Evolutionary conservation across 805 yeast species (phyloP), one percentile per base, ranked within the genome.

Genomic region (Zygosaccharomyces siamensis): DNA sequence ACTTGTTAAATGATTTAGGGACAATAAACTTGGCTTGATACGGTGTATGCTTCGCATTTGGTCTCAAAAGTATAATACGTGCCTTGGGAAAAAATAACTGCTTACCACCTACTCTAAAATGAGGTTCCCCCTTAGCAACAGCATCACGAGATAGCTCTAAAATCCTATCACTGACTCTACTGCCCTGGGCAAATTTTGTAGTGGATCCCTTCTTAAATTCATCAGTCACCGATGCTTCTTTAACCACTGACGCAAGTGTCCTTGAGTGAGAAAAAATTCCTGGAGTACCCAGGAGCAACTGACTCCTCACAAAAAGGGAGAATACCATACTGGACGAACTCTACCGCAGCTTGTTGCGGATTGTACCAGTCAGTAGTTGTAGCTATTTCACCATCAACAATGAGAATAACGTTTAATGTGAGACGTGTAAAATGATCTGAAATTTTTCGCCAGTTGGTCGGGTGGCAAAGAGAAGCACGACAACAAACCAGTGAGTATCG

Each of bases 21-120:
- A 95, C 99, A 55, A 87, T 80, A 69, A 93, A 93, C 67, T 89
- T 89, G 43, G 98, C 98, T 69, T 89, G 97, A 71, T 86, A 90
- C 42, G 99, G 99, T 0, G 97, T 86, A 69, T 88, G 96, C 63
- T 87, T 87, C n/a, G 98, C 97, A 61, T 86, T 86, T 38, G 97
- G 96, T 63, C 96, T 79, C 53, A 93, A 71, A 28, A 92, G 73
- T 44, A 86, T 80, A 33, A 92, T 74, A 53, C 92, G 75, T 1
- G 95, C 96, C 53, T 81, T 81, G 28, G 99, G 99, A 67, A 92
- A 86, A 65, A 80, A 90, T 7, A 86, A 73, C 54, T 85, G 74
- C 55, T 77, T 80, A 5, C 80, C 83, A 60, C 99, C 99, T 6
- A 86, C 79, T 36, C 73, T 74, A 77, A 89, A 92, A 72, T 89